A percentile compares a stretch with the other conserved stretches of the same genome.
Evolutionary conservation across 305 asterid genomes (phyloP).

Genomic region (Fraxinus greggii): DNA sequence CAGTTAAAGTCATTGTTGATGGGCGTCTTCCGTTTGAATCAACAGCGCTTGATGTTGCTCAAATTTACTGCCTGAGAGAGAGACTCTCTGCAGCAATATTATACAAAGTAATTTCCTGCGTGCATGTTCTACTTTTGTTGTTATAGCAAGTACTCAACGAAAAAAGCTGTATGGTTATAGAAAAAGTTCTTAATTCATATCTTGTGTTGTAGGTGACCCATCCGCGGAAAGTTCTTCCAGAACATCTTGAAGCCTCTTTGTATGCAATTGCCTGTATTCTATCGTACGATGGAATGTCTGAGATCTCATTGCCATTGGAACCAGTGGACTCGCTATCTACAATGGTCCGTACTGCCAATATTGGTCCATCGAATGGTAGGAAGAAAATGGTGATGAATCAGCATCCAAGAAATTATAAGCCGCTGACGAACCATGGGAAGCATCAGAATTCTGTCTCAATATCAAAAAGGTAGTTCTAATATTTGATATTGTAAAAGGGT

Average conservation of each 20-base stretch:
- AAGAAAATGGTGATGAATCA: conserved; percentile 22
- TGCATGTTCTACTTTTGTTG: not conserved
- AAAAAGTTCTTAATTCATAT: conserved; percentile 5
- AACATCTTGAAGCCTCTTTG: conserved; percentile 60
- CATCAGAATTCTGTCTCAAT: conserved; percentile 18
- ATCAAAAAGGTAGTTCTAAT: conserved; percentile 21
- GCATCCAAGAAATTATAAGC: conserved; percentile 26
- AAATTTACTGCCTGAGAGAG: conserved; percentile 86
- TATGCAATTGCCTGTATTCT: conserved; percentile 57
- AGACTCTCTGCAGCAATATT: conserved; percentile 71
- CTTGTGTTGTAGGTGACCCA: conserved; percentile 46
- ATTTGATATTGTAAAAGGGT: not conserved
- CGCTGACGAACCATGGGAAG: conserved; percentile 24
- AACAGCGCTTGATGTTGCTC: conserved; percentile 86
- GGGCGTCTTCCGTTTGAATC: conserved; percentile 80
- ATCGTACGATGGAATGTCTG: conserved; percentile 69
- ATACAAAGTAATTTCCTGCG: conserved; percentile 47
- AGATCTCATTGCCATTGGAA: conserved; percentile 43
- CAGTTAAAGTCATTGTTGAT: conserved; percentile 67
- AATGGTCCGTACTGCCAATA: conserved; percentile 49
- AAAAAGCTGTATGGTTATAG: not conserved
- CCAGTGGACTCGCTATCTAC: conserved; percentile 46
- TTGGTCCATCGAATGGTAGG: conserved; percentile 30
- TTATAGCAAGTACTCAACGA: not conserved
- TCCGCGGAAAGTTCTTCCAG: conserved; percentile 63